Conservation (phyloP, 1,284 basidiomycete species). For the Puccinia coronata region DNA sequence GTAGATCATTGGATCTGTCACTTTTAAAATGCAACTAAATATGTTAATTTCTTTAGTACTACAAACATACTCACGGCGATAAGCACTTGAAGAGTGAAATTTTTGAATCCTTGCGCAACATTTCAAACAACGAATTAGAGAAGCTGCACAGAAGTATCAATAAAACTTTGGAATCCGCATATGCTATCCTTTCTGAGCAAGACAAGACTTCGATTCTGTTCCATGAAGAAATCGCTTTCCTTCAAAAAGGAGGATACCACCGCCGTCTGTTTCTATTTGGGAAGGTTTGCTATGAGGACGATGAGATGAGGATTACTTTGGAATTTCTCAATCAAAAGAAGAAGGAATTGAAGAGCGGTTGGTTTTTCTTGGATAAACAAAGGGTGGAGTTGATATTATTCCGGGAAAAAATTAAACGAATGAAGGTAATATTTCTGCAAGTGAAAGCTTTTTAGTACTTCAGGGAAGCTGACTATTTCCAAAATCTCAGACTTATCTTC, state of each 20-base stretch:
- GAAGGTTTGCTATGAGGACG: neutral
- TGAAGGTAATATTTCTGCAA: neutral
- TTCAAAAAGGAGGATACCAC: neutral
- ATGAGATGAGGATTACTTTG: neutral
- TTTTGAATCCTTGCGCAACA: neutral
- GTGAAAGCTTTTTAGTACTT: too few relatives aligned
- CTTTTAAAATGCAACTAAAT: neutral
- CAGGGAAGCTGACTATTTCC: neutral
- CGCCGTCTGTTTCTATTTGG: neutral
- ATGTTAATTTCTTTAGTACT: neutral
- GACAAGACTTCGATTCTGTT: conserved; percentile 14
- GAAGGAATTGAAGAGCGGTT: neutral
- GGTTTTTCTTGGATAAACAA: neutral
- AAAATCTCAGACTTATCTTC: neutral
- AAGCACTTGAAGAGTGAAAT: neutral
- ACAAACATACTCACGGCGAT: neutral
- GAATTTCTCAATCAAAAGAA: neutral
- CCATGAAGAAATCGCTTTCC: neutral
- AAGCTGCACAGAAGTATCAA: neutral
- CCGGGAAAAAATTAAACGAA: conserved; percentile 2
- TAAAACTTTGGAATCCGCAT: neutral
- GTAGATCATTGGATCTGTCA: neutral
- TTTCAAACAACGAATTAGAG: neutral
- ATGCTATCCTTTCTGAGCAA: neutral
- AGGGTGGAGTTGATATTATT: neutral